These are phyloP conservation scores for Pseudohalonectria lignicola DNA, from an alignment of 2,329 filamentous ascomycete genomes.

Conservation along the genomic window DNA sequence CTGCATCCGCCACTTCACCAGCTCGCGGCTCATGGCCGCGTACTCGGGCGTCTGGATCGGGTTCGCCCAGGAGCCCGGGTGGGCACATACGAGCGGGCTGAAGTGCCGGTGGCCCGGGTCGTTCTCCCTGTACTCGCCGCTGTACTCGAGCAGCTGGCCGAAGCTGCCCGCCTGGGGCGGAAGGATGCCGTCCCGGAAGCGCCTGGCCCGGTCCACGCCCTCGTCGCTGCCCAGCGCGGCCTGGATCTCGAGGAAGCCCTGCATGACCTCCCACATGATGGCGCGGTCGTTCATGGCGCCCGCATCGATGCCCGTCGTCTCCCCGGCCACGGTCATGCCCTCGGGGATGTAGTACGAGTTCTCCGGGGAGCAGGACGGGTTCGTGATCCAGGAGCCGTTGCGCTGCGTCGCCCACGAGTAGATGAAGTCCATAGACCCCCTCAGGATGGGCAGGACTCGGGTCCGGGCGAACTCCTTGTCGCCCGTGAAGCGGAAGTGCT, in stretches of 20 bases:
- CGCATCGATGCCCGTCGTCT: not conserved
- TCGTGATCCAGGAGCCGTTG: slow-evolving; percentile 13
- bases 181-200: slow-evolving; percentile 1
- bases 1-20: slow-evolving; percentile 3
- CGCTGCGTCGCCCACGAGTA: slow-evolving; percentile 18
- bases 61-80: slow-evolving; percentile 19
- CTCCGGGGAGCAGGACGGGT: slow-evolving; percentile 16
- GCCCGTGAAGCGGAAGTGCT: slow-evolving; percentile 23
- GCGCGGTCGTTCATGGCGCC: slow-evolving; percentile 4
- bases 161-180: slow-evolving; percentile 1
- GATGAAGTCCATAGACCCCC: slow-evolving; percentile 17
- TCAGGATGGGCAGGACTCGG: slow-evolving; percentile 16
- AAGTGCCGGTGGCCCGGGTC: slow-evolving; percentile 29
- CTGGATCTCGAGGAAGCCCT: not conserved
- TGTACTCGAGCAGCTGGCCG: slow-evolving; percentile 5
- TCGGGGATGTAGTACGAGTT: slow-evolving; percentile 12
- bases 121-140: slow-evolving; percentile 13
- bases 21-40: slow-evolving; percentile 3
- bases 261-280: slow-evolving; percentile 5
- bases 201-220: not conserved
- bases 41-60: not conserved
- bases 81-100: slow-evolving; percentile 26
- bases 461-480: slow-evolving; percentile 16
- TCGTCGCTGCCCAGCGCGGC: slow-evolving; percentile 1
- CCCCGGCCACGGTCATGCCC: slow-evolving; percentile 1